Conservation (phyloP, 192 early-diverging fungal species). For the Backusella sp. region DNA sequence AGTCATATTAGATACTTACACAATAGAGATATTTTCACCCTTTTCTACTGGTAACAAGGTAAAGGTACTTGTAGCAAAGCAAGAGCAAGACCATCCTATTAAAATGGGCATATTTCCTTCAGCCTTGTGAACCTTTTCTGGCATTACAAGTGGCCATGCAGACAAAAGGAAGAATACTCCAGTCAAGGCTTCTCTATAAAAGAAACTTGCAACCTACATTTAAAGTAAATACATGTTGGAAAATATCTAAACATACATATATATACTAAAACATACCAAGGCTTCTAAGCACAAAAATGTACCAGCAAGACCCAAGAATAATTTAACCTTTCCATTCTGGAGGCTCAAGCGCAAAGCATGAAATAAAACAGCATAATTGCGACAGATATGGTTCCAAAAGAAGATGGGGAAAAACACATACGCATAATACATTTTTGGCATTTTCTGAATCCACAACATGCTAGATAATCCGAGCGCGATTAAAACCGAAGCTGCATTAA, state of each 20-base stretch:
- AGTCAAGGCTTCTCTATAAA: conserved; percentile 69
- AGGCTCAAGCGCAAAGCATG: conserved; percentile 21
- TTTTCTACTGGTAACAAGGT: conserved; percentile 88
- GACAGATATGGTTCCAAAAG: conserved; percentile 74
- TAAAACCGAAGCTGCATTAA: not conserved
- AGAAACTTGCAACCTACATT: conserved; percentile 80
- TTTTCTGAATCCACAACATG: conserved; percentile 74
- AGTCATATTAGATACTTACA: conserved; percentile 40
- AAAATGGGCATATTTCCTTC: conserved; percentile 44
- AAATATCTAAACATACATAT: not conserved
- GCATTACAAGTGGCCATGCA: conserved; percentile 65
- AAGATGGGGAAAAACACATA: conserved; percentile 84
- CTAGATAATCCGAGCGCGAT: conserved; percentile 28
- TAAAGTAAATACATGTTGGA: not conserved
- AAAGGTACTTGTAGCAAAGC: conserved; percentile 77
- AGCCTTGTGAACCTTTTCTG: conserved; percentile 43
- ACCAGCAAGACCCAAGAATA: conserved; percentile 40
- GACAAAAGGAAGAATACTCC: conserved; percentile 64
- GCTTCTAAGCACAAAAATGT: conserved; percentile 74
- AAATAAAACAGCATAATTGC: conserved; percentile 34
- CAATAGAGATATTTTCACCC: conserved; percentile 67
- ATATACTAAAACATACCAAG: conserved; percentile 50
- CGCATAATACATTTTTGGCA: conserved; percentile 83
- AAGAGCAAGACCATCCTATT: conserved; percentile 62
- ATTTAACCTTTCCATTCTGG: conserved; percentile 16